Percentiles rank a stretch among this genome's conserved stretches.
phyloP scores from a whole-genome alignment of 352 stramenopile genomes.

The Pythium phragmiticola region DNA sequence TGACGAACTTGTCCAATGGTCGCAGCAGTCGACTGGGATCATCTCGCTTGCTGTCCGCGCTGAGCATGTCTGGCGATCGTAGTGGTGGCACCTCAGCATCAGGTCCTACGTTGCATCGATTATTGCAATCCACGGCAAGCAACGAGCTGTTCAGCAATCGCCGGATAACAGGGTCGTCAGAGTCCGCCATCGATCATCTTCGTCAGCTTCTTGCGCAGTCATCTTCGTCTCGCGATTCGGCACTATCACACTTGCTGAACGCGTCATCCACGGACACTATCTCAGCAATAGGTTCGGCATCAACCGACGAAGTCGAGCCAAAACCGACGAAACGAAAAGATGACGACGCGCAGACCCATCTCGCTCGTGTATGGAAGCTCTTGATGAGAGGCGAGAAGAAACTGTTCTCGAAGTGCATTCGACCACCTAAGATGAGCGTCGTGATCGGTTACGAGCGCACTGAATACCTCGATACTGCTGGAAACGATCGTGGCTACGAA shows the following conservation, averaged over 20 bases:
- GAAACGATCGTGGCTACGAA: constrained; percentile 9
- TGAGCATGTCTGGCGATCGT: constrained; percentile 41
- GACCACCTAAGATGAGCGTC: constrained; percentile 22
- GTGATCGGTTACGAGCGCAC: constrained; percentile 15
- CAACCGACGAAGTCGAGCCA: constrained; percentile 8
- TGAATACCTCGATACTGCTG: constrained; percentile 7
- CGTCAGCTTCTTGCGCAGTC: constrained; percentile 33
- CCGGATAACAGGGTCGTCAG: constrained; percentile 12
- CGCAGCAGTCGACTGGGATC: constrained; percentile 32
- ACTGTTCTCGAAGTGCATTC: constrained; percentile 10
- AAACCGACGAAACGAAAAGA: constrained; percentile 10
- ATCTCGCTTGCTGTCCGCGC: constrained; percentile 58
- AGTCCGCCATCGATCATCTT: constrained; percentile 51
- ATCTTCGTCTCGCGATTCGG: constrained; percentile 14
- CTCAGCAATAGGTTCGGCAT: constrained; percentile 4
- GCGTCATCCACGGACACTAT: constrained; percentile 7
- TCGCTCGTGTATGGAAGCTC: constrained; percentile 12
- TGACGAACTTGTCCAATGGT: constrained; percentile 54
- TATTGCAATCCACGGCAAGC: constrained; percentile 11
- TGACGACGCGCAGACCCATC: constrained; percentile 2
- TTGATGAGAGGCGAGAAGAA: constrained; percentile 5
- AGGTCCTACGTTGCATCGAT: constrained; percentile 18
- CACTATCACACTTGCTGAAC: not conserved
- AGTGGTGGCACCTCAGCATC: constrained; percentile 6
- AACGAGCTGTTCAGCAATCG: constrained; percentile 21